These are phyloP conservation scores for Mesotaenium endlicherianum DNA, from an alignment of 139 green algal genomes.

Conservation along the genomic window DNA sequence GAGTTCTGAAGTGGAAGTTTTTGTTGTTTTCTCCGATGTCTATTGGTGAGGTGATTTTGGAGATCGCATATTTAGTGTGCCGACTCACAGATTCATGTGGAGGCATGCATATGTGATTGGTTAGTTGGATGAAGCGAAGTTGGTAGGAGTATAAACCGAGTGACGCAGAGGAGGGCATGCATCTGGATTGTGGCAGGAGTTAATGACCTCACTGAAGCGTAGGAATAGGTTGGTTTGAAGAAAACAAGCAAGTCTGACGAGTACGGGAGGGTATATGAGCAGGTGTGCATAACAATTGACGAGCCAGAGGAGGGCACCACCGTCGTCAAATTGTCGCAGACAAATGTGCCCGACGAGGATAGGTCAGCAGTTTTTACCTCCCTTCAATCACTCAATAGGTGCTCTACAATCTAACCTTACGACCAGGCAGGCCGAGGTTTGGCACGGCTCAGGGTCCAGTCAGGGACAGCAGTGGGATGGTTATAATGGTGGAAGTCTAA, in stretches of 20 bases:
- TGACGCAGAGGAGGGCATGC: background rate
- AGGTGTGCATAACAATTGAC: slow-evolving; percentile 54
- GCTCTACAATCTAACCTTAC: too few relatives aligned
- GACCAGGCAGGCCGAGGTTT: too few relatives aligned
- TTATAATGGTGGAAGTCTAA: too few relatives aligned
- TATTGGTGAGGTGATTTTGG: too few relatives aligned
- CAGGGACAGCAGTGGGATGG: too few relatives aligned
- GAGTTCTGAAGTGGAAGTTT: too few relatives aligned
- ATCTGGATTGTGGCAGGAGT: background rate
- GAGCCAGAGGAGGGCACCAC: slow-evolving; percentile 57
- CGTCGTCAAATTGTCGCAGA: slow-evolving; percentile 56
- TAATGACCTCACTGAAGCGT: background rate
- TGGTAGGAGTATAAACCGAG: background rate
- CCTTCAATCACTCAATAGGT: too few relatives aligned
- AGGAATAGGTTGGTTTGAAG: background rate
- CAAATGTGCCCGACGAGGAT: slow-evolving; percentile 51
- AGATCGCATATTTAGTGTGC: background rate
- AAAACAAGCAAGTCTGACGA: too few relatives aligned
- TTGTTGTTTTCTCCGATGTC: too few relatives aligned
- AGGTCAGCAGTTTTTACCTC: too few relatives aligned
- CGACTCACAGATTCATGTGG: background rate
- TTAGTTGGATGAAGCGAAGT: background rate
- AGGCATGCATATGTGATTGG: background rate
- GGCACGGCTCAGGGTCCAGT: too few relatives aligned
- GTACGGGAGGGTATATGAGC: too few relatives aligned